Base-by-base conservation (phyloP, 345 rosid species). In the Citrus trifoliata region DNA sequence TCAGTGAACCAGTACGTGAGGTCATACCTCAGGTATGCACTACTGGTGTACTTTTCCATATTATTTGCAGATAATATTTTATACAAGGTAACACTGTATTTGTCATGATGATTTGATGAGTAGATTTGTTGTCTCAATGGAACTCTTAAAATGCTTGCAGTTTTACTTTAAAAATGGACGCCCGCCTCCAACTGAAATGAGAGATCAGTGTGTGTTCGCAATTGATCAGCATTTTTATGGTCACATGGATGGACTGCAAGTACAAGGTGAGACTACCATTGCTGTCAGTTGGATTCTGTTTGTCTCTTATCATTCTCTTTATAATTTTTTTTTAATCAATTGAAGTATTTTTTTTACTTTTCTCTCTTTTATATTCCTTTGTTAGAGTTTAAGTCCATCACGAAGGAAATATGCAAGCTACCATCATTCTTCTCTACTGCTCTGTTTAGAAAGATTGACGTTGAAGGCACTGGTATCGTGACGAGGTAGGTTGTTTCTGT, bases 151-250 rank as follows among this genome's bases (percentile, higher is more conserved):
- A 78, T 83, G 53, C 69, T 77, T 89, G 82, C 86, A 95, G 99
- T 96, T 96, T 90, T 96, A 96, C 83, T 96, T 96, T 85, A 90
- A 87, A 89, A 83, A 94, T 86, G 99, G 99, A 0, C 91, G 87
- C 4, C 97, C 98, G 27, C 88, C 95, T 42, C 93, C 94, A 68
- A 89, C 84, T 77, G 98, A 92, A 70, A 82, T 91, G 10, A 94
- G 86, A 79, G 97, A 94, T 46, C 93, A 88, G 78, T 87, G 88
- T 76, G 71, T 93, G 84, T 77, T 81, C 81, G 86, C 89, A 85
- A 85, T 91, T 82, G 88, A 84, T 86, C 97, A 89, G 76, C 88
- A 84, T 66, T 93, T 94, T 80, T 86, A 86, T 75, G 92, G 92
- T 16, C 94, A 87, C 80, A 27, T 77, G 24, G 92, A 91, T 82